Conservation (phyloP, 2,329 filamentous ascomycete genomes). For the Sarocladium brachiariae region DNA sequence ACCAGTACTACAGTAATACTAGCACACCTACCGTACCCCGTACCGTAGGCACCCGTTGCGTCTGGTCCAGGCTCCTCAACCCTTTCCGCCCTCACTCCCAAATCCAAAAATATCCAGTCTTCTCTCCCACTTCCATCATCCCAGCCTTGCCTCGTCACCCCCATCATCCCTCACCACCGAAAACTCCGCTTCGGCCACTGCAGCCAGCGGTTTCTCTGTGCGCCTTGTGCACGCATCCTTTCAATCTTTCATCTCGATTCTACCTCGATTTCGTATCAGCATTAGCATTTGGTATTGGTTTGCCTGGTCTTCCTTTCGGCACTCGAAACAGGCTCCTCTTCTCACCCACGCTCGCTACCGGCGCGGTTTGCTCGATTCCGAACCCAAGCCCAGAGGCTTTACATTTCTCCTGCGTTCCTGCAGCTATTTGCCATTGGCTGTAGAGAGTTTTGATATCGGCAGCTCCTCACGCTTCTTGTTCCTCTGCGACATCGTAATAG, state of each 20-base stretch:
- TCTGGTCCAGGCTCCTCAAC: background rate
- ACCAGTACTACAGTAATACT: no score
- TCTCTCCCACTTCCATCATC: constrained; percentile 8
- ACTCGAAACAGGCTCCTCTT: background rate
- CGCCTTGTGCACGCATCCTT: background rate
- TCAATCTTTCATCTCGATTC: background rate
- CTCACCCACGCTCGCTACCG: background rate
- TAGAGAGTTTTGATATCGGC: background rate
- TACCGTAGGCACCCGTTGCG: no score
- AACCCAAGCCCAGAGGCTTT: background rate
- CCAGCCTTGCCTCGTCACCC: constrained; percentile 3
- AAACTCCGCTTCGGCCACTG: constrained; percentile 1
- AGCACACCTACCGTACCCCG: no score
- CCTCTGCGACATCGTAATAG: background rate
- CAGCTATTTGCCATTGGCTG: background rate
- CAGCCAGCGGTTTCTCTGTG: constrained; percentile 2
- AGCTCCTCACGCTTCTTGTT: background rate
- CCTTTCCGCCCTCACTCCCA: constrained; percentile 1
- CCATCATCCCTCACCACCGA: constrained; percentile 3
- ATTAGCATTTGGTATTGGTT: constrained; percentile 8
- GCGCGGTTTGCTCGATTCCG: background rate
- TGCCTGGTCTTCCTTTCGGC: background rate
- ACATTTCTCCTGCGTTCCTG: background rate
- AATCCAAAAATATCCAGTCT: constrained; percentile 9
- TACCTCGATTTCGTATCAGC: constrained; percentile 5